phyloP scores from a whole-genome alignment of 208 protist species.

The Acanthamoeba lenticulata region DNA sequence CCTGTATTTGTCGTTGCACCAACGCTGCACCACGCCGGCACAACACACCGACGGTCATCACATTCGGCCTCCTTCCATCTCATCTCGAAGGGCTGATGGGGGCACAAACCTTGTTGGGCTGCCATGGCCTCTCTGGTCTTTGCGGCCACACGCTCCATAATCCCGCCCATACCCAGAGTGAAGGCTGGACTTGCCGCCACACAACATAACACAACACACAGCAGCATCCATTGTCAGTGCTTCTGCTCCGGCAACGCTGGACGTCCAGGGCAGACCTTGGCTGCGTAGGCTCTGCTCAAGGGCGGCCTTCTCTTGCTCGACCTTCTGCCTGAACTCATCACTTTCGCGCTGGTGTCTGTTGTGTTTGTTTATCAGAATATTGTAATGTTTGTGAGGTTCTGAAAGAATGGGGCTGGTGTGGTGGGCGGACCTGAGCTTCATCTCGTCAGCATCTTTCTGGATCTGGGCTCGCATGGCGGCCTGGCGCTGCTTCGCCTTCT shows the following conservation, averaged over 20 bases:
- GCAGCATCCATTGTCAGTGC: not conserved
- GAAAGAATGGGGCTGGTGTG: no score
- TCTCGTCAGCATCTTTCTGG: not conserved
- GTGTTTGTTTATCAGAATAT: not conserved
- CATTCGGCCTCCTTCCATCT: no score
- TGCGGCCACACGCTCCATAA: not conserved
- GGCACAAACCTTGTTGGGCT: not conserved
- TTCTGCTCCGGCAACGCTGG: not conserved
- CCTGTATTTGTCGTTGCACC: not conserved
- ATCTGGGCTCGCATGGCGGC: not conserved
- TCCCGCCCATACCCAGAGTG: not conserved
- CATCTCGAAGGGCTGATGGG: no score
- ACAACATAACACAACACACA: not conserved
- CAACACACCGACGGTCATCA: no score
- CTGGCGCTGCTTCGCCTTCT: not conserved
- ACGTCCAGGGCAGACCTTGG: not conserved
- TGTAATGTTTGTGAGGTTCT: no score
- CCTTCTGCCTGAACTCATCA: not conserved
- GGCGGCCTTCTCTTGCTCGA: not conserved
- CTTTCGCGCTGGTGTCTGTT: not conserved
- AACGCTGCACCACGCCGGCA: no score
- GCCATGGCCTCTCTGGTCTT: slow-evolving; percentile 27
- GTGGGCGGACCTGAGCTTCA: not conserved
- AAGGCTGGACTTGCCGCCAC: not conserved
- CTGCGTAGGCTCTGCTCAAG: slow-evolving; percentile 9